Evolutionary conservation across 768 basidiomycete species (phyloP).

Genomic region (Lepiota subincarnata): DNA sequence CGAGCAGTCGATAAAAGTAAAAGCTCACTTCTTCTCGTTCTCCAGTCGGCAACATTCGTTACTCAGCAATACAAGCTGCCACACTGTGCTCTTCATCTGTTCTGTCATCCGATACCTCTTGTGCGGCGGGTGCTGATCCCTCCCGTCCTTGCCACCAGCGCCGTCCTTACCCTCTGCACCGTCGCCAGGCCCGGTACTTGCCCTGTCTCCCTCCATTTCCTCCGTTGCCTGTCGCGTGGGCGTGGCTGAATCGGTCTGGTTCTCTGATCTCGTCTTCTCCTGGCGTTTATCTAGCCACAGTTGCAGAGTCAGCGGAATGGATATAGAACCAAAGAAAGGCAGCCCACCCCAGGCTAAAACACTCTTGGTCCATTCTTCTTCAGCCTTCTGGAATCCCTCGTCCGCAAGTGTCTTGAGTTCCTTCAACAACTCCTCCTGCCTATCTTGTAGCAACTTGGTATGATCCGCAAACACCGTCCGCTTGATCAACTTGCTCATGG

Average conservation of each 20-base stretch:
- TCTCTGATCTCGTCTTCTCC: neutral
- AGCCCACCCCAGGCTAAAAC: conserved; percentile 63
- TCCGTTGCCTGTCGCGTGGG: conserved; percentile 44
- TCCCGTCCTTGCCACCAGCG: conserved; percentile 27
- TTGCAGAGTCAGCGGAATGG: conserved; percentile 34
- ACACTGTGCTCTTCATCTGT: conserved; percentile 72
- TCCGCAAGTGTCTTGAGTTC: conserved; percentile 60
- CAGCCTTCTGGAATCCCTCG: conserved; percentile 62
- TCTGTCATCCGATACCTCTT: conserved; percentile 82
- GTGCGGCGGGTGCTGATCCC: conserved; percentile 55
- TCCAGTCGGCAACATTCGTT: conserved; percentile 73
- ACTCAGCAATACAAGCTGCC: conserved; percentile 76
- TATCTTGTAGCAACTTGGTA: conserved; percentile 54
- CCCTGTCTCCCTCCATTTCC: conserved; percentile 27
- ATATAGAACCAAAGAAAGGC: neutral
- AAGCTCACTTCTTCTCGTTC: conserved; percentile 41
- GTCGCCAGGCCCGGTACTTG: conserved; percentile 13
- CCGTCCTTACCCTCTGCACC: conserved; percentile 21
- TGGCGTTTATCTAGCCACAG: conserved; percentile 2
- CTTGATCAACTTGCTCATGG: conserved; percentile 93
- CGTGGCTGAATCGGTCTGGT: conserved; percentile 28
- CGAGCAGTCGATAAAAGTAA: conserved; percentile 14
- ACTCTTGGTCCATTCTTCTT: conserved; percentile 74
- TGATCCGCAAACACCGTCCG: conserved; percentile 82
- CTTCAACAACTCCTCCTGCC: conserved; percentile 64